phyloP scores from a whole-genome alignment of 768 basidiomycete species.

The Pleurotus tuber-regium region DNA sequence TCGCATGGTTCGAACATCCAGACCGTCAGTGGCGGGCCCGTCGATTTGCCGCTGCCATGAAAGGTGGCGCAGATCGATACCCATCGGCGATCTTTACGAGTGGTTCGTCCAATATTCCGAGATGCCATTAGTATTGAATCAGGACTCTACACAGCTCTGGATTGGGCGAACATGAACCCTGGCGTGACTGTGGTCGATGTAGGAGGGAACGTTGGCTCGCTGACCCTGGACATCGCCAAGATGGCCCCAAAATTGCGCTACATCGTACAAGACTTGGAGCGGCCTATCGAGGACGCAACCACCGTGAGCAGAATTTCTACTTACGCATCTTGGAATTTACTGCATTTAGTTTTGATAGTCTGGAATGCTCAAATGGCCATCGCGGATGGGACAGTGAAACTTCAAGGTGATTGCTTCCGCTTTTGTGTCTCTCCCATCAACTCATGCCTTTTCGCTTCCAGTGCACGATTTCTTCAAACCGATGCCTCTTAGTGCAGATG shows the following conservation, averaged over 20 bases:
- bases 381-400: neutral
- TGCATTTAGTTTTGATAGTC: neutral
- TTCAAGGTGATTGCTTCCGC: neutral
- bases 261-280: conserved; percentile 1
- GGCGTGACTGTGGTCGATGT: neutral
- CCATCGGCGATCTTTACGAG: neutral
- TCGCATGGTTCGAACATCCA: conserved; percentile 17
- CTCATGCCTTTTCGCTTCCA: neutral
- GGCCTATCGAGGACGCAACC: neutral
- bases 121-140: neutral
- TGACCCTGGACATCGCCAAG: neutral
- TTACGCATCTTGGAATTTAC: neutral
- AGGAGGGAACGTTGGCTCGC: neutral
- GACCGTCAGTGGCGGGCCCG: neutral
- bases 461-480: conserved; percentile 2
- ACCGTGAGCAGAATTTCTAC: neutral
- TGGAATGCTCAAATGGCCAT: neutral
- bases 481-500: neutral
- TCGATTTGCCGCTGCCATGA: neutral
- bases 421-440: neutral
- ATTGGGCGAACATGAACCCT: neutral
- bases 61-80: neutral
- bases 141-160: neutral
- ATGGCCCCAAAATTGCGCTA: neutral
- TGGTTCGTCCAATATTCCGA: neutral